Percentiles rank a stretch among this genome's conserved stretches.
These are phyloP conservation scores for Flaveria sonorensis DNA, from an alignment of 129 eudicot species.

Conservation along the genomic window DNA sequence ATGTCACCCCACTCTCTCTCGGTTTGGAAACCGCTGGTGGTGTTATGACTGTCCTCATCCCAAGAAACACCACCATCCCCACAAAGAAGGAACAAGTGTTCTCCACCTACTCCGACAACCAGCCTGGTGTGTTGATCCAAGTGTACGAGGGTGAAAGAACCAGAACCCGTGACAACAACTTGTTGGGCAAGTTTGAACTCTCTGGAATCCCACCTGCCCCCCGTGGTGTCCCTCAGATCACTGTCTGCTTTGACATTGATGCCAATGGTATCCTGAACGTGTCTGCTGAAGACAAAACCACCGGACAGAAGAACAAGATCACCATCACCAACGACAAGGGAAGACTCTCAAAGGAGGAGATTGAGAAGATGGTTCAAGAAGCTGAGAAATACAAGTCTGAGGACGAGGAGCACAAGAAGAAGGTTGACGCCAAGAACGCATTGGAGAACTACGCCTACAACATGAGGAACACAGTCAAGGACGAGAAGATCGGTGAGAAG, in stretches of 20 bases:
- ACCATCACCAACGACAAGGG: conserved; percentile 65
- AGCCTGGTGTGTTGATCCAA: conserved; percentile 59
- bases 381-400: conserved; percentile 65
- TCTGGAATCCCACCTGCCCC: conserved; percentile 53
- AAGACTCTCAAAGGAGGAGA: conserved; percentile 49
- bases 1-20: conserved; percentile 55
- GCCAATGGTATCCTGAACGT: conserved; percentile 52
- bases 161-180: conserved; percentile 53
- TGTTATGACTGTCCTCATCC: conserved; percentile 56
- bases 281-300: conserved; percentile 60
- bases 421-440: conserved; percentile 58
- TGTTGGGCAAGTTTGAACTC: conserved; percentile 52
- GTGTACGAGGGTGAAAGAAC: conserved; percentile 63
- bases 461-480: conserved; percentile 61
- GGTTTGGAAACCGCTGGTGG: conserved; percentile 56
- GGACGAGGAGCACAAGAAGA: conserved; percentile 62
- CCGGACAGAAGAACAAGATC: conserved; percentile 62
- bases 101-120: conserved; percentile 55
- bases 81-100: conserved; percentile 55
- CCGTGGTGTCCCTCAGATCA: conserved; percentile 50
- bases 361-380: conserved; percentile 61
- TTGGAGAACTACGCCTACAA: conserved; percentile 54
- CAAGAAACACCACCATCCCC: conserved; percentile 51
- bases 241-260: conserved; percentile 51
- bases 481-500: conserved; percentile 61